Percentiles rank a stretch among this genome's conserved stretches.
Conservation (phyloP, 345 rosid species). For the Clarkia xantiana region DNA sequence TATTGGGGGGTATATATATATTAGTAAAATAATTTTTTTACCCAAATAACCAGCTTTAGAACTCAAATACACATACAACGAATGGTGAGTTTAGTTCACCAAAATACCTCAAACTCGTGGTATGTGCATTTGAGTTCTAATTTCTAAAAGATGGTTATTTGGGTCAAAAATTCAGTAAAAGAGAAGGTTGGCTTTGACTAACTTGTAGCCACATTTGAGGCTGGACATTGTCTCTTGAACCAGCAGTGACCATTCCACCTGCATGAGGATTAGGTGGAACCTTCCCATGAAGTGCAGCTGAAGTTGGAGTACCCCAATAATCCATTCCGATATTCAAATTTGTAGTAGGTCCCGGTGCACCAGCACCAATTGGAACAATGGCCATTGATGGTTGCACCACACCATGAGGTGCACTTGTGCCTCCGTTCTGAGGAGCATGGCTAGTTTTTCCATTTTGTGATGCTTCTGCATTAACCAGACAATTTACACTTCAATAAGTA, state of each 20-base stretch:
- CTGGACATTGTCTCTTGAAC: constrained; percentile 57
- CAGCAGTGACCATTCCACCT: constrained; percentile 46
- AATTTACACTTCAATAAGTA: not conserved
- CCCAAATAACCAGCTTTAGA: too few relatives aligned
- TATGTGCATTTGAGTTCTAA: too few relatives aligned
- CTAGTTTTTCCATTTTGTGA: constrained; percentile 69
- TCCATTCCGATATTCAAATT: constrained; percentile 98
- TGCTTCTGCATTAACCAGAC: constrained; percentile 26
- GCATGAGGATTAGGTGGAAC: constrained; percentile 57
- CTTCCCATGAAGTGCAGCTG: constrained; percentile 56
- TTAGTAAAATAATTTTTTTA: too few relatives aligned
- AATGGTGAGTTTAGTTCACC: too few relatives aligned
- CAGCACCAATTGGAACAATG: constrained; percentile 45
- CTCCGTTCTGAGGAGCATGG: constrained; percentile 59
- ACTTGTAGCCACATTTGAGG: constrained; percentile 89
- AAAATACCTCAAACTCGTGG: too few relatives aligned
- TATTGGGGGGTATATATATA: too few relatives aligned
- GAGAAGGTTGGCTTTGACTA: not conserved
- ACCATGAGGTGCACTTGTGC: constrained; percentile 27
- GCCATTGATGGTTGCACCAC: constrained; percentile 40
- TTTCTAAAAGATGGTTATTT: too few relatives aligned
- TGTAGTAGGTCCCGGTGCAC: constrained; percentile 72
- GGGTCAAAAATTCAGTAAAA: too few relatives aligned
- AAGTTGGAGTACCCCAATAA: constrained; percentile 78
- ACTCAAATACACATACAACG: too few relatives aligned